Base-by-base conservation (phyloP, 2,329 filamentous ascomycete genomes). In the Byssoonygena ceratinophila region DNA sequence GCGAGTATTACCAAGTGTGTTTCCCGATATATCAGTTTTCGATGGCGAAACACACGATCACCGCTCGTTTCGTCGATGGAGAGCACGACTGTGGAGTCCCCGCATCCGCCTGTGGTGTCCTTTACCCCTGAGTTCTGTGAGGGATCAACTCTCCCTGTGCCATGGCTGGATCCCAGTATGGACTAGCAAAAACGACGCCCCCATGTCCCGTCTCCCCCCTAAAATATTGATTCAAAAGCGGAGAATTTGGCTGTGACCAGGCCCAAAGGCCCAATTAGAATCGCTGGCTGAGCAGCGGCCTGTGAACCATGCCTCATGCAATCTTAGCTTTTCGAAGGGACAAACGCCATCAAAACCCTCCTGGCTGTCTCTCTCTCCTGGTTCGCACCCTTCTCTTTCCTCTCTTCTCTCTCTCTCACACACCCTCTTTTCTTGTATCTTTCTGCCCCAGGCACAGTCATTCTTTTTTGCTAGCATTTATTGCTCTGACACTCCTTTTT, bases 401-500 rank as follows among this genome's bases (percentile, higher is more conserved):
- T 23, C 23, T 12, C 4, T 44, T 44, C 2, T 50, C 18, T 41
- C 43, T 45, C 23, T 43, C 50, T 20, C 29, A 46, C 29, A 20
- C 11, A 31, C 18, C 34, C 12, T 50, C 20, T 16, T n/a, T 34
- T 20, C 29, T 51, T 25, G 29, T 50, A 44, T 51, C 37, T 29
- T 27, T 46, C 31, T 48, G 12, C 31, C 20, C 50, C 18, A 36
- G 3, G 27, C 22, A 23, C 46, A 36, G 18, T 46, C 54, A 52
- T 34, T 54, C 54, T 22, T 56, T 57, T 48, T 25, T 20, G 25
- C 32, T 48, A 7, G 37, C 18, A 23, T 25, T 41, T 51, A 37
- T 50, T 48, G 40, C 46, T n/a, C 37, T 34, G 50, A 47, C 59
- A 55, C 49, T 59, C 59, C 18, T 57, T 60, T 55, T 36, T 41